Evolutionary conservation across 768 basidiomycete genomes (phyloP), one percentile per base, ranked within the genome.

Genomic region (Kwoniella shandongensis): DNA sequence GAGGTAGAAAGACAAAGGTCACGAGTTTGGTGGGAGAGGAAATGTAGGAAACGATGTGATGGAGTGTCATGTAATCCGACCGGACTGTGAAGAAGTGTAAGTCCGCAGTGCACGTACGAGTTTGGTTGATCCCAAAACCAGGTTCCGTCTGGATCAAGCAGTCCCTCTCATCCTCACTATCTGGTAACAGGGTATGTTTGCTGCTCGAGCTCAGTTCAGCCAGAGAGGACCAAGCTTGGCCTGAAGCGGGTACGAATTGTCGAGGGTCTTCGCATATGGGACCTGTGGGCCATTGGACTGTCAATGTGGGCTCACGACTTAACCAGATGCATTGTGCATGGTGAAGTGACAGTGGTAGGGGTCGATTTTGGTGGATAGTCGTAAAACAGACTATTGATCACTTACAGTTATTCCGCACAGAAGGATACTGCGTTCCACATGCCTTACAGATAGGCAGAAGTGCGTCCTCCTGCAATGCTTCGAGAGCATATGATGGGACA

Each of bases 361-460:
- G 52, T 40, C 46, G 6, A 47, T 36, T 23, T 54, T 54, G 4
- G 47, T 15, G 35, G 54, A 62, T 3, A 63, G 13, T 6, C 7
- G 32, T 6, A 13, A 32, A 13, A 32, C 6, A 32, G 32, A 18
- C n/a, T 7, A 5, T 42, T 18, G 8, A 18, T 23, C 40, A 53
- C 50, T 59, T 40, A 64, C 72, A 69, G 1, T 56, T 53, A 8
- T 56, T 50, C 18, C 48, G 35, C 1, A 45, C n/a, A 6, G 25
- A 17, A 11, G 65, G 42, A 55, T 71, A 76, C 44, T 76, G 75
- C 7, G 70, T 76, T 20, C 71, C 73, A 47, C 75, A 76, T 12
- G 70, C 67, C 17, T 27, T 64, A 51, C 75, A 76, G 8, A 76
- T 73, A 0, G 73, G 75, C 1, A 72, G 60, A 11, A 63, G 47